Evolutionary conservation across 257 asterid species (phyloP).

Genomic region (Vinca minor): DNA sequence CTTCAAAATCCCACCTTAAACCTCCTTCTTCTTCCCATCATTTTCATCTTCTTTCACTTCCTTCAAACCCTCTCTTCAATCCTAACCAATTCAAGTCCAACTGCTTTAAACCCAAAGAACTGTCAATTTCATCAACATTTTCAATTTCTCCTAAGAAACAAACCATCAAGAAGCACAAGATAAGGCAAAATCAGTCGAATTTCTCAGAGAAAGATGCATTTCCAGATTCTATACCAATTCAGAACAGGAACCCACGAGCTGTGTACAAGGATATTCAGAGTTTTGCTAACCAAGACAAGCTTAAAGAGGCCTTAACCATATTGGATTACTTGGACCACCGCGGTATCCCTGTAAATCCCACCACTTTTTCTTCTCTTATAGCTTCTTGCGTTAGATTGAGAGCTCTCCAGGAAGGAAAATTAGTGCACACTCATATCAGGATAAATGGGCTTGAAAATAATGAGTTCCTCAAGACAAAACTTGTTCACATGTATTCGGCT

Average conservation of each 20-base stretch:
- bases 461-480: constrained; percentile 67
- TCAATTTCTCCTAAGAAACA: constrained; percentile 16
- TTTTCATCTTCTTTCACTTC: constrained; percentile 19
- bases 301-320: constrained; percentile 64
- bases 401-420: constrained; percentile 46
- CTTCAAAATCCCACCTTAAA: constrained; percentile 20
- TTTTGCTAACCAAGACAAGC: constrained; percentile 54
- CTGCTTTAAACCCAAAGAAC: constrained; percentile 21
- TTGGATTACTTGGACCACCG: constrained; percentile 68
- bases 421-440: constrained; percentile 55
- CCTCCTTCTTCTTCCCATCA: constrained; percentile 12
- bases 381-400: constrained; percentile 49
- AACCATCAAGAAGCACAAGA: constrained; percentile 3
- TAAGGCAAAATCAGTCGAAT: constrained; percentile 15
- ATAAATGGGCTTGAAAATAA: constrained; percentile 59
- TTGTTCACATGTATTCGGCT: constrained; percentile 55
- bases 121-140: constrained; percentile 22
- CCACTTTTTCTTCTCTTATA: constrained; percentile 63
- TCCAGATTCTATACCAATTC: constrained; percentile 49
- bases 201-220: constrained; percentile 33
- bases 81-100: constrained; percentile 5
- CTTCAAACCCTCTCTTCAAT: constrained; percentile 12
- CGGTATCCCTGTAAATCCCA: constrained; percentile 71
- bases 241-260: constrained; percentile 61
- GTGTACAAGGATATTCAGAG: constrained; percentile 64